Evolutionary conservation across 176 grass and related monocot genomes (phyloP), one percentile per base, ranked within the genome.

Genomic region (Triticum dicoccoides): DNA sequence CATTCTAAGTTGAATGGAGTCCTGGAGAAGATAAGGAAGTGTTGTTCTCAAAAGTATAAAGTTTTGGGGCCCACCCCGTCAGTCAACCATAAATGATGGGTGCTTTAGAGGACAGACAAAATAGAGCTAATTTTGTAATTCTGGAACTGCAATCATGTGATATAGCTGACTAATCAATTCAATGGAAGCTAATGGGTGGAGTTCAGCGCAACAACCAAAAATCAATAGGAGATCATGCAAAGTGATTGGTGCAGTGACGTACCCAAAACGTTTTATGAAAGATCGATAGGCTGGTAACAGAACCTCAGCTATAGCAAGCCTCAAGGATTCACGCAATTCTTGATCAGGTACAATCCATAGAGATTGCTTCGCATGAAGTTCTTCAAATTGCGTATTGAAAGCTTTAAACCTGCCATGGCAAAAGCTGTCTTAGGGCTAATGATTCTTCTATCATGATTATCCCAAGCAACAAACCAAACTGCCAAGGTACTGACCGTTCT

Each of bases 331-430:
- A 68, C 94, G 86, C 51, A 98, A 82, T 79, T 98, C 97, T 42
- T 89, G 92, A 69, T 98, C 97, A 56, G 94, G 94, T 89, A 98
- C 90, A 4, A 86, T 91, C 97, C 97, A 98, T 70, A 94, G 93
- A 14, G 93, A 98, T 82, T 98, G 97, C 72, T 95, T 96, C 5
- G 82, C 79, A 3, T 93, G 93, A 44, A 98, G 88, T 65, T 98
- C 97, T 89, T 98, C 97, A 37, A 98, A 98, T 73, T 96, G 97
- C 37, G 86, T 78, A 63, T 96, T 98, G 87, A 98, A 98, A 52
- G 90, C 89, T 78, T 98, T 96, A 63, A 98, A 98, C 86, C 97
- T 98, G 82, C 42, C 38, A 80, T 84, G 9, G 24, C 6, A 80
- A 81, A 69, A 71, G 54, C 5, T 20, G 78, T 86, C 45, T 35